Base-by-base conservation (phyloP, 2,329 filamentous ascomycete genomes). In the Penicillium griseofulvum region DNA sequence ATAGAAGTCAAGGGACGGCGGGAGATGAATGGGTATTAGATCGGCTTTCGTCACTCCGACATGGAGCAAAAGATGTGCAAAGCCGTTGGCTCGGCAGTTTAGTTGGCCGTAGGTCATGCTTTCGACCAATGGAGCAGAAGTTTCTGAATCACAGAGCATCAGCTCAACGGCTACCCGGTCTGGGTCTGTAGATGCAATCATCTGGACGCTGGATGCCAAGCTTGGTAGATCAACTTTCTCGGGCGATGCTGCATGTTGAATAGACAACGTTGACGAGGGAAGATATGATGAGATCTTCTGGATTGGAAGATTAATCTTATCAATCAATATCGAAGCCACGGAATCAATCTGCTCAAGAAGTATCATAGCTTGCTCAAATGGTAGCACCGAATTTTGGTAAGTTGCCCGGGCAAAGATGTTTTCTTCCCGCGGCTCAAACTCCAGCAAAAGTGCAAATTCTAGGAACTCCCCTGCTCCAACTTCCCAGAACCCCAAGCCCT, bases 1-100 rank as follows among this genome's bases (percentile, higher is more conserved):
- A 66, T 96, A 96, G 0, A 95, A 74, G 26, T 85, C 71, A 1
- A 85, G 70, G 0, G 87, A 92, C 68, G 94, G 95, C 22, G 92
- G 83, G 82, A 95, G 87, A 43, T 87, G 78, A 42, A 96, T 82
- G 33, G 86, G 86, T n/a, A 95, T 77, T 10, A 90, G 74, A 16
- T 84, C 78, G 8, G 85, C 82, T 1, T 78, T 71, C 1, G 70
- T 58, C 0, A 81, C 75, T 0, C 81, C 80, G 1, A 73, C 67
- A 3, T 75, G 63, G 9, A 76, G 63, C 1, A 96, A 71, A 56
- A 79, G 68, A 54, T 80, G 74, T 2, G 87, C 89, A 50, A 93
- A 71, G 33, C 75, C 74, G 63, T 92, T 91, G 0, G 88, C 84
- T 39, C 74, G 74, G 1, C 63, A 63, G 65, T 92, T 88, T 5